These are phyloP conservation scores for Aspergillus melleus DNA, from an alignment of 2,329 filamentous ascomycete genomes.

Conservation along the genomic window DNA sequence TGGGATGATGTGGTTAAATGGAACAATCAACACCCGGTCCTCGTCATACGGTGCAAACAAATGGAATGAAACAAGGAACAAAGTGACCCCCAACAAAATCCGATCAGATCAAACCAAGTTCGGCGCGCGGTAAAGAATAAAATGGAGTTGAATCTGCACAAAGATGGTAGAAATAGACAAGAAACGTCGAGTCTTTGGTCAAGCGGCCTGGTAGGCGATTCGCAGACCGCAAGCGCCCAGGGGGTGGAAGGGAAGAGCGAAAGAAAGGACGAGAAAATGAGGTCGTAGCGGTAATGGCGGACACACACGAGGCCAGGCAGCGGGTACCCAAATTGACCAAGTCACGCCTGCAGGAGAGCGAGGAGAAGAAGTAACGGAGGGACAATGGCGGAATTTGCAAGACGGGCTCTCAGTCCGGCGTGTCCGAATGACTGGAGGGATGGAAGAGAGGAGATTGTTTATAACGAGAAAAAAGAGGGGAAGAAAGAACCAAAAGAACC, in stretches of 20 bases:
- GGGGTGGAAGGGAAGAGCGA: neutral
- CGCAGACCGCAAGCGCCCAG: neutral
- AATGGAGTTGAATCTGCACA: neutral
- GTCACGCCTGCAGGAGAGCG: constrained; percentile 17
- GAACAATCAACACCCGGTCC: constrained; percentile 9
- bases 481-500: neutral
- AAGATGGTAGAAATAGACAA: neutral
- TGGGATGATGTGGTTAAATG: neutral
- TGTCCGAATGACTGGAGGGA: neutral
- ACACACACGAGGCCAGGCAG: constrained; percentile 6
- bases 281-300: neutral
- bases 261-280: neutral
- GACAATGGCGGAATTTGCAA: neutral
- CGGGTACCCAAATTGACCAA: constrained; percentile 20
- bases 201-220: neutral
- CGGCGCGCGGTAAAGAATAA: neutral
- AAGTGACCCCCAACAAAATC: too few species aligned
- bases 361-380: neutral
- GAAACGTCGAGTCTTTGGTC: neutral
- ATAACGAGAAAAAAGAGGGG: neutral
- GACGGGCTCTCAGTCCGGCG: neutral
- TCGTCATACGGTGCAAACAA: constrained; percentile 11
- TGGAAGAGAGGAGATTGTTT: neutral
- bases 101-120: neutral
- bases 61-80: neutral